Base-by-base conservation (phyloP, 305 asterid species). In the Caryopteris hybrid region DNA sequence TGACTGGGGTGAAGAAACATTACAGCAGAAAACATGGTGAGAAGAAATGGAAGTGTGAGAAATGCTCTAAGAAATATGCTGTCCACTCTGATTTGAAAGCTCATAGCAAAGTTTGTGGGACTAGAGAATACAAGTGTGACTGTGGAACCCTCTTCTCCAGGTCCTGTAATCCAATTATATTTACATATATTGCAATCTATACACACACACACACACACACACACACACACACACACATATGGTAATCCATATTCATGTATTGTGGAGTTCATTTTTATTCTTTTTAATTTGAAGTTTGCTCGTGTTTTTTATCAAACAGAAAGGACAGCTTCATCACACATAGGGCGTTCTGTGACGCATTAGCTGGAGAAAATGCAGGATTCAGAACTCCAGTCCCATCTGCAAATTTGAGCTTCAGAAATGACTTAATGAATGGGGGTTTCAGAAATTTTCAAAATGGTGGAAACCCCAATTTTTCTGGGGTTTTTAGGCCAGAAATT, bases 141-240 rank as follows among this genome's bases (percentile, higher is more conserved):
- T 89, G 96, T 70, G 96, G 96, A 61, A 89, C 95, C 2, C 92
- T 89, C 68, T 89, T 89, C 82, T 90, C 97, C 84, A 86, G 97
- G 97, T 90, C 74, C 13, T 7, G 6, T 12, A 8, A 14, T 2
- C 7, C 25, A 6, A 29, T 55, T 16, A 1, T 1, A n/a, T n/a
- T n/a, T n/a, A n/a, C n/a, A n/a, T n/a, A n/a, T n/a, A n/a, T n/a
- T n/a, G n/a, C n/a, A n/a, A n/a, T n/a, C n/a, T n/a, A n/a, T n/a
- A n/a, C n/a, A n/a, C n/a, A n/a, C n/a, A n/a, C n/a, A n/a, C n/a
- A n/a, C n/a, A n/a, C n/a, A n/a, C n/a, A n/a, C n/a, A n/a, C n/a
- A n/a, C n/a, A n/a, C n/a, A n/a, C n/a, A n/a, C n/a, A n/a, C n/a
- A n/a, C n/a, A n/a, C n/a, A n/a, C n/a, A n/a, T n/a, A n/a, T n/a